Base-by-base conservation (phyloP, 108 stramenopile species). In the Epithemia pelagica region DNA sequence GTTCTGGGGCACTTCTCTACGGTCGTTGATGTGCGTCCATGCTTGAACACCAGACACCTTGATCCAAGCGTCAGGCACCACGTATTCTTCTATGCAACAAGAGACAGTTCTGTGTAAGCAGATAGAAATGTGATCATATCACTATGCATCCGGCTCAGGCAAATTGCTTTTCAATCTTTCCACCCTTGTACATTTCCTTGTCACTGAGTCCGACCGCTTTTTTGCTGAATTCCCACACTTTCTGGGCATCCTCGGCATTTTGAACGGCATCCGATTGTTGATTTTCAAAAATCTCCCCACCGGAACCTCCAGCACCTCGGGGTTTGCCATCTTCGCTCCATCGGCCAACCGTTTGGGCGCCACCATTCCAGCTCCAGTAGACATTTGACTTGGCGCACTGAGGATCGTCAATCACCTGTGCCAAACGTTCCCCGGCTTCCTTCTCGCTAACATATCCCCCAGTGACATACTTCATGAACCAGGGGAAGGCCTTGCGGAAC, bases 341-440 rank as follows among this genome's bases (percentile, higher is more conserved):
- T 59, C 83, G 79, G 54, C 91, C 91, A 58, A 96, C 82, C 56
- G 87, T 84, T 59, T 96, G 78, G 54, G 95, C 95, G 27, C 91
- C 89, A 32, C 97, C 97, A 70, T 98, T 98, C 97, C 97, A 98
- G 63, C 87, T 81, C 97, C 97, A 98, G 91, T 98, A 98, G 0
- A 94, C 89, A 52, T 81, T 83, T 10, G 82, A 83, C 70, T 91
- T 91, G 78, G 74, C 74, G 72, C 93, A 95, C 54, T 80, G 76
- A 60, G 90, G 90, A 74, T 95, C 93, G 65, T 87, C 83, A 31
- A 81, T 78, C 30, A 89, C 90, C 69, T 95, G 93, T 55, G 88
- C 89, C 62, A 95, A 67, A 30, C 93, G 79, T 70, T 90, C 87
- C 31, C 93, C 93, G 25, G 93, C 93, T 74, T 95, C 93, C 59